Percentiles rank a stretch among this genome's conserved stretches.
Conservation (phyloP, 306 rosid genomes). For the Elaeagnus macrophylla region DNA sequence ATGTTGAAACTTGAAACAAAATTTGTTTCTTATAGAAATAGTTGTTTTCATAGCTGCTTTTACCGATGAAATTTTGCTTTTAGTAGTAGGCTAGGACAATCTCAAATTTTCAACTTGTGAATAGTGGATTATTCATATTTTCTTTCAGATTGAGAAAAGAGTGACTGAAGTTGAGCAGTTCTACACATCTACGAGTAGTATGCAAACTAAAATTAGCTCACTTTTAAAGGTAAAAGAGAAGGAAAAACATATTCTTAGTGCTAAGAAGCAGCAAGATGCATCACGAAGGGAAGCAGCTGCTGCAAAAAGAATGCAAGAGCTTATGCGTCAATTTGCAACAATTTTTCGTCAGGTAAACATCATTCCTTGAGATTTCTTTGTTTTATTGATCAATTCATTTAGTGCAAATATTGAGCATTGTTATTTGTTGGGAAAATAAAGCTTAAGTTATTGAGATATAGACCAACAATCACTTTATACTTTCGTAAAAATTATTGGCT, state of each 20-base stretch:
- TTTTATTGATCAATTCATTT: too few species aligned
- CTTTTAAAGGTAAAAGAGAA: conserved; percentile 56
- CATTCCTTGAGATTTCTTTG: background rate
- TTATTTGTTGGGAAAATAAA: too few species aligned
- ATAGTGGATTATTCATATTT: conserved; percentile 8
- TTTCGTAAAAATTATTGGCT: too few species aligned
- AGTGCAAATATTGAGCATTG: background rate
- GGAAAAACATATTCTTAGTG: conserved; percentile 48
- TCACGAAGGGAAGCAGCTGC: conserved; percentile 65
- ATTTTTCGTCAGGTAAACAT: conserved; percentile 61
- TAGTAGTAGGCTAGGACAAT: background rate
- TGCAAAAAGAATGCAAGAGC: conserved; percentile 79
- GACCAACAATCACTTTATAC: too few species aligned
- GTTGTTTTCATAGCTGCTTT: too few species aligned
- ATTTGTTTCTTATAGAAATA: too few species aligned
- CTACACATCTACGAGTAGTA: conserved; percentile 35
- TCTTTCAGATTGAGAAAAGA: conserved; percentile 64
- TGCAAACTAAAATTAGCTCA: conserved; percentile 48
- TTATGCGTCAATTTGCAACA: conserved; percentile 66
- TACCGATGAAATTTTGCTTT: too few species aligned
- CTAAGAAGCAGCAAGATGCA: conserved; percentile 71
- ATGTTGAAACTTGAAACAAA: too few species aligned
- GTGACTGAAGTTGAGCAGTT: conserved; percentile 56
- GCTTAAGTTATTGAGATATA: too few species aligned
- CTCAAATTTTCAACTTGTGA: conserved; percentile 7